Base-by-base conservation (phyloP, 1,284 basidiomycete genomes). In the Binderoboletus segoi region DNA sequence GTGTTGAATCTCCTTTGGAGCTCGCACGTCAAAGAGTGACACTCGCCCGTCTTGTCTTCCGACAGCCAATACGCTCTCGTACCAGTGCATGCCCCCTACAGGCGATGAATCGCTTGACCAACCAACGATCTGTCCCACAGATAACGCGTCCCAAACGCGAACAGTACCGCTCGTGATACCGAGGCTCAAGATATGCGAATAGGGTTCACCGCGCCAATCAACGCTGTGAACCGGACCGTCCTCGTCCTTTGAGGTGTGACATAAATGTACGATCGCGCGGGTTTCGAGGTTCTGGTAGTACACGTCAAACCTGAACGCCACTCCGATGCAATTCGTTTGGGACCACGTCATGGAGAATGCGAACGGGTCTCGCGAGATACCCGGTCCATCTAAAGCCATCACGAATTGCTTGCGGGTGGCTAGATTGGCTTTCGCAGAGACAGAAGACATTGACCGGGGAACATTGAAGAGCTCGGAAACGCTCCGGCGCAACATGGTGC, bases 321-420 rank as follows among this genome's bases (percentile, higher is more conserved):
- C 79, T 2, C 79, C 79, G 53, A 80, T 81, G 56, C 69, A 64
- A 53, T 82, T 81, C 15, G 67, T 68, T 30, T 59, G 62, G 7
- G 79, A 80, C 79, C 79, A 80, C 24, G 78, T 70, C 53, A 82
- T 76, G 13, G 80, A 75, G 61, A 74, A 80, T 2, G 80, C 76
- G 48, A 79, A 81, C 8, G 71, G 70, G 56, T 82, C 75, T 8
- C 70, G 65, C 15, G 79, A 76, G 26, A 80, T 79, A 15, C 79
- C 79, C 0, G 79, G 80, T 10, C 79, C 79, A 53, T 82, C 79
- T 28, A 82, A 69, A 1, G 80, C 79, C 57, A 80, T 76, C 13
- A 80, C 61, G 59, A 80, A 81, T 51, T 82, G 80, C 54, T 70
- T 75, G 45, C 76, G 75, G 32, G 72, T 61, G 24, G 72, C 79